Percentiles rank a stretch among this genome's conserved stretches.
Evolutionary conservation across 805 yeast genomes (phyloP).

Genomic region (Komagataella mondaviorum): DNA sequence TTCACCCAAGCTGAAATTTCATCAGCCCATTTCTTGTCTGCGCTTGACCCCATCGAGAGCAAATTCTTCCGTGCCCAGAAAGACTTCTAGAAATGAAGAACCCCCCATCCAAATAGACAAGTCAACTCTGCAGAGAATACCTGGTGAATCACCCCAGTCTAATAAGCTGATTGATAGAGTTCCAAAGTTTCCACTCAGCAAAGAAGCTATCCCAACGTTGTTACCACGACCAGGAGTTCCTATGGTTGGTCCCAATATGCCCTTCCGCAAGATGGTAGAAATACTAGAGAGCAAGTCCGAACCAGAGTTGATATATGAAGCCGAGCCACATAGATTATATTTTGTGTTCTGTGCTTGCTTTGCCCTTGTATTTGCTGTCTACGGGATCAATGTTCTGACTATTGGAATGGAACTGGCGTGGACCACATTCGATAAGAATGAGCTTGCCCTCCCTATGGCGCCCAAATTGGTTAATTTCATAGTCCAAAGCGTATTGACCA

Average conservation of each 20-base stretch:
- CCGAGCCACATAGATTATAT: constrained; percentile 72
- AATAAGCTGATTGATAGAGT: constrained; percentile 43
- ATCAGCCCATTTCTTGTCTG: neutral
- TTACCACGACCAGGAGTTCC: constrained; percentile 74
- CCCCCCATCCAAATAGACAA: constrained; percentile 9
- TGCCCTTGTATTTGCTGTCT: constrained; percentile 56
- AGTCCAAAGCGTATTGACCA: constrained; percentile 18
- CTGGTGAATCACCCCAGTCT: constrained; percentile 33
- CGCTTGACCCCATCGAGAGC: constrained; percentile 2
- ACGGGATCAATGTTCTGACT: constrained; percentile 34
- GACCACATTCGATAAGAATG: constrained; percentile 15
- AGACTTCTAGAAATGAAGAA: constrained; percentile 8
- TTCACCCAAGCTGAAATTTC: neutral
- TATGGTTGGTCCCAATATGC: constrained; percentile 39
- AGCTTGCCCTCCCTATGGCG: constrained; percentile 13
- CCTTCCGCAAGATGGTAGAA: constrained; percentile 49
- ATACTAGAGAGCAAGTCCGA: constrained; percentile 34
- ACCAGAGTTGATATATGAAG: constrained; percentile 71
- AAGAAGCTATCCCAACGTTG: constrained; percentile 50
- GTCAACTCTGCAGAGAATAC: constrained; percentile 32
- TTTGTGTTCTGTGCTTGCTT: constrained; percentile 57
- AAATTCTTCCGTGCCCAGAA: constrained; percentile 1
- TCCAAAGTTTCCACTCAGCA: constrained; percentile 54
- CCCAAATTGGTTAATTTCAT: constrained; percentile 11
- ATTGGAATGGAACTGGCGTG: constrained; percentile 16